phyloP scores from a whole-genome alignment of 495 filamentous ascomycete species.

The Articulospora tetracladia region DNA sequence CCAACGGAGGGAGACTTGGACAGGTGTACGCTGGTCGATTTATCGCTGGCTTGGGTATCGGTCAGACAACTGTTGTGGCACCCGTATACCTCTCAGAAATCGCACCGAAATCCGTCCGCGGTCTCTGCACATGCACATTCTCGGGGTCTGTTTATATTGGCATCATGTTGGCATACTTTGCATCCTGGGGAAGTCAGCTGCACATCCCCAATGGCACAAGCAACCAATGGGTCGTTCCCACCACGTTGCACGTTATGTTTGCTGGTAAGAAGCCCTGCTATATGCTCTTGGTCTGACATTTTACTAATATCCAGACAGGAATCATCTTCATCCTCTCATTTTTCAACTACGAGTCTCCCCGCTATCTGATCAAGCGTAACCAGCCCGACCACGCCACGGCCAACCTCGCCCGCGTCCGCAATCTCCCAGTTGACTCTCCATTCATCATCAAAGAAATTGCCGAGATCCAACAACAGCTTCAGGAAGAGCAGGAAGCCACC shows the following conservation, averaged over 20 bases:
- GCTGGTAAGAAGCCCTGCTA: neutral
- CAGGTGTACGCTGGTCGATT: slow-evolving; percentile 66
- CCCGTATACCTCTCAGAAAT: slow-evolving; percentile 58
- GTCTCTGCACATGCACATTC: slow-evolving; percentile 68
- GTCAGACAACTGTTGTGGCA: slow-evolving; percentile 59
- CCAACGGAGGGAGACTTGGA: slow-evolving; percentile 52
- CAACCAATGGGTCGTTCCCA: slow-evolving; percentile 22
- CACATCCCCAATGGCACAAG: slow-evolving; percentile 11
- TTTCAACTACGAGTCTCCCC: slow-evolving; percentile 51
- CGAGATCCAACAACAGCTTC: slow-evolving; percentile 43
- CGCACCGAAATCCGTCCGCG: slow-evolving; percentile 58
- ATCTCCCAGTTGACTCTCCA: slow-evolving; percentile 20
- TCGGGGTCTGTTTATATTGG: slow-evolving; percentile 59
- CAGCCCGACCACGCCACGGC: slow-evolving; percentile 43
- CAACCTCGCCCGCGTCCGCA: slow-evolving; percentile 28
- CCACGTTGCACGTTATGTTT: neutral
- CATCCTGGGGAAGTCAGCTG: slow-evolving; percentile 16
- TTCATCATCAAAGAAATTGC: slow-evolving; percentile 56
- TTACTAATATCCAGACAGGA: neutral
- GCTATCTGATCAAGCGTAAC: slow-evolving; percentile 53
- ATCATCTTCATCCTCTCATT: slow-evolving; percentile 42
- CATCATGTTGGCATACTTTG: slow-evolving; percentile 58
- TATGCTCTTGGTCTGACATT: too few relatives aligned
- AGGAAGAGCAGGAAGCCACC: slow-evolving; percentile 54
- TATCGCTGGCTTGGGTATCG: slow-evolving; percentile 64